Percentiles rank a stretch among this genome's conserved stretches.
These are phyloP conservation scores for Urochloa ruziziensis DNA, from an alignment of 176 grass and related monocot genomes.

Conservation along the genomic window DNA sequence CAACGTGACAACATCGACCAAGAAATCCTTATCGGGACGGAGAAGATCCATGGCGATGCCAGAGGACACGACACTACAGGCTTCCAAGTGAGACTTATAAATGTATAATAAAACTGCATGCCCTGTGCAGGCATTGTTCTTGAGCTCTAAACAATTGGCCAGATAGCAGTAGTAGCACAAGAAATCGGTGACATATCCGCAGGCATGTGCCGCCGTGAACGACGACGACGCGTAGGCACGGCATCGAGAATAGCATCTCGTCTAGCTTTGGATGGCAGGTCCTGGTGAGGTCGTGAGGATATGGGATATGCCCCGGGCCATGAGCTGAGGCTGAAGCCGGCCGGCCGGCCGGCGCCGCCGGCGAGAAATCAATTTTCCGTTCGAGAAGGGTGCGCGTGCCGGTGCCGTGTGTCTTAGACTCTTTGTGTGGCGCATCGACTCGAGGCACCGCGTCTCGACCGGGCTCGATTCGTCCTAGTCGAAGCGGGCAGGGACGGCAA, in stretches of 20 bases:
- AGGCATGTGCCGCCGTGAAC: neutral
- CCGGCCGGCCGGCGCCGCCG: neutral
- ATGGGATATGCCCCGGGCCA: neutral
- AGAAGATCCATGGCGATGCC: neutral
- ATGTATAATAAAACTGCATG: neutral
- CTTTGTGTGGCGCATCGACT: neutral
- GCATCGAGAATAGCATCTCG: neutral
- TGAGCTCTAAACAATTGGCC: conserved; percentile 8
- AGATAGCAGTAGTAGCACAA: neutral
- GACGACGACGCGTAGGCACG: neutral
- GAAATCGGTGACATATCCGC: too few relatives aligned
- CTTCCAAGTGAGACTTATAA: neutral
- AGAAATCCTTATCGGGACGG: neutral
- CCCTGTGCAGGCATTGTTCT: neutral
- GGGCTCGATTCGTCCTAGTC: neutral
- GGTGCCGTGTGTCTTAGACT: neutral
- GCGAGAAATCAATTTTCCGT: neutral
- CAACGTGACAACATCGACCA: neutral
- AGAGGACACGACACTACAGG: conserved; percentile 25
- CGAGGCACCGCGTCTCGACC: too few relatives aligned
- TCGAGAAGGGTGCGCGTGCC: neutral
- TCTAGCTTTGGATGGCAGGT: neutral
- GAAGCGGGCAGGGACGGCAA: neutral
- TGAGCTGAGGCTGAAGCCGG: neutral
- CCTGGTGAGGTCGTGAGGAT: neutral